A percentile compares a stretch with the other conserved stretches of the same genome.
Conservation (phyloP, 2,329 filamentous ascomycete species). For the Simplicillium aogashimaense region DNA sequence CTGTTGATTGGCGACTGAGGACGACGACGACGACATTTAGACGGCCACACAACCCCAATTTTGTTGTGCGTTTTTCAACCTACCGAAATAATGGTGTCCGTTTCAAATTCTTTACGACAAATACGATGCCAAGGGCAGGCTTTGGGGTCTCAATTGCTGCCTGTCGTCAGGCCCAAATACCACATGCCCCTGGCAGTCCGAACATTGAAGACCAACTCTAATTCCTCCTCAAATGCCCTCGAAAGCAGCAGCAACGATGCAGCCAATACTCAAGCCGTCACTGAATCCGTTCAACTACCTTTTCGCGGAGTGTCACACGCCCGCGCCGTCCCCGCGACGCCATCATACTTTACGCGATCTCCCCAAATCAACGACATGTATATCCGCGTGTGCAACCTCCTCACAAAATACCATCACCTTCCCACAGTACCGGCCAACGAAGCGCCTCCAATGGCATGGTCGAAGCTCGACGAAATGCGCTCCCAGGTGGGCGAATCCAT, state of each 20-base stretch:
- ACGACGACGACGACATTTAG: not conserved
- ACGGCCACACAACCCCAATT: slow-evolving; percentile 1
- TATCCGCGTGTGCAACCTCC: slow-evolving; percentile 61
- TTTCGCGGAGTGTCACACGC: slow-evolving; percentile 37
- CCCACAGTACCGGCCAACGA: slow-evolving; percentile 58
- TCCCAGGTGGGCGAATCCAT: slow-evolving; percentile 61
- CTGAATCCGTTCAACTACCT: slow-evolving; percentile 16
- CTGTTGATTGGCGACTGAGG: not conserved
- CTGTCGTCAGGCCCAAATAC: not conserved
- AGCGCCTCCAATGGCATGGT: slow-evolving; percentile 70
- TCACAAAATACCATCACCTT: slow-evolving; percentile 62
- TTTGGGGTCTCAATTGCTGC: slow-evolving; percentile 18
- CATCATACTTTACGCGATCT: slow-evolving; percentile 89
- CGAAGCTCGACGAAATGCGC: slow-evolving; percentile 67
- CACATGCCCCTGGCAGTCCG: slow-evolving; percentile 6
- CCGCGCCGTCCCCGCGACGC: slow-evolving; percentile 72
- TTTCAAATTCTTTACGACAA: slow-evolving; percentile 23
- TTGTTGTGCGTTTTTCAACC: no score
- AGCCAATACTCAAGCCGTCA: slow-evolving; percentile 8
- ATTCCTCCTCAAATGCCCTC: not conserved
- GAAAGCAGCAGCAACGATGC: slow-evolving; percentile 1
- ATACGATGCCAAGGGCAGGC: slow-evolving; percentile 22
- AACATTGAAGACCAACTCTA: slow-evolving; percentile 1
- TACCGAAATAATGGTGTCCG: slow-evolving; percentile 21
- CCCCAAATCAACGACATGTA: slow-evolving; percentile 80